phyloP scores from a whole-genome alignment of 768 basidiomycete genomes.

The Tulasnella calospora region DNA sequence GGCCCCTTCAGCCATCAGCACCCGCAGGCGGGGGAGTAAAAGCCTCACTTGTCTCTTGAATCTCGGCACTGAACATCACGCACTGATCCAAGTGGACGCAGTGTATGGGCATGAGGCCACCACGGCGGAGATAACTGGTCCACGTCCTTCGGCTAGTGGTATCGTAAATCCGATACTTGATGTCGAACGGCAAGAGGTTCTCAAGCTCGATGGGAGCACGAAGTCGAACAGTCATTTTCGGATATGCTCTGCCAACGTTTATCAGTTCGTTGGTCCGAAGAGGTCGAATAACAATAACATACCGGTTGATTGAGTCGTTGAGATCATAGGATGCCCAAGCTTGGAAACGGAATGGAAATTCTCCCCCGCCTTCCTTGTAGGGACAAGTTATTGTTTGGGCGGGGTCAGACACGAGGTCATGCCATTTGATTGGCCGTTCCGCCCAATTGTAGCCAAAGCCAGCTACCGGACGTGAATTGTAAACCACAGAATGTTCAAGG shows the following conservation, averaged over 20 bases:
- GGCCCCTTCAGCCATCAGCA: not conserved
- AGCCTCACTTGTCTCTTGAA: conserved; percentile 79
- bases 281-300: conserved; percentile 30
- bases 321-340: conserved; percentile 78
- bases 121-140: conserved; percentile 86
- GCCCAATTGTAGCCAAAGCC: conserved; percentile 98
- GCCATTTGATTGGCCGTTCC: conserved; percentile 69
- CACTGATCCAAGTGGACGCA: conserved; percentile 89
- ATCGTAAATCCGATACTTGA: conserved; percentile 96
- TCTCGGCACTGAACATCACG: conserved; percentile 75
- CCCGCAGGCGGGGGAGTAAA: not conserved
- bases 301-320: conserved; percentile 54
- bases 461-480: conserved; percentile 45
- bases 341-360: conserved; percentile 92
- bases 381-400: conserved; percentile 77
- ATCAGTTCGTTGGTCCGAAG: not conserved
- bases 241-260: conserved; percentile 59
- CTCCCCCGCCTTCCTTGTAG: conserved; percentile 61
- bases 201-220: conserved; percentile 93
- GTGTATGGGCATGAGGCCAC: conserved; percentile 94
- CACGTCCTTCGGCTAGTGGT: conserved; percentile 92
- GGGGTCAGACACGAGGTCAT: conserved; percentile 69
- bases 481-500: not conserved
- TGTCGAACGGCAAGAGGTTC: conserved; percentile 88
- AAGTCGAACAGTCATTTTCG: conserved; percentile 77